Percentiles rank a stretch among this genome's conserved stretches.
phyloP scores from a whole-genome alignment of 345 rosid species.

The Conringia planisiliqua region DNA sequence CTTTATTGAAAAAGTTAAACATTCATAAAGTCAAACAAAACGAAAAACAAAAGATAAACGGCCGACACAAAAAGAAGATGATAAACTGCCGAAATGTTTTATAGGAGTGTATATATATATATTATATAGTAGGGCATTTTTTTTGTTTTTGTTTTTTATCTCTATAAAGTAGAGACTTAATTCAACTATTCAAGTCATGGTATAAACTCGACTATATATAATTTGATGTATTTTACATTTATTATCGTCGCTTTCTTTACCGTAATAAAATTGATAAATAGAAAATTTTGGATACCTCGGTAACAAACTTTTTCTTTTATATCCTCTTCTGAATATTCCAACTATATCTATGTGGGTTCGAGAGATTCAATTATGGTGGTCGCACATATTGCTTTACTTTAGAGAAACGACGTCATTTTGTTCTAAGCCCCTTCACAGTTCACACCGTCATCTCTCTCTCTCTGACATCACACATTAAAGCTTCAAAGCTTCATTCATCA shows the following conservation, averaged over 20 bases:
- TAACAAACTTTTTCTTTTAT: not conserved
- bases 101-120: too few relatives aligned
- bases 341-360: not conserved
- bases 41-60: not conserved
- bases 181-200: not conserved
- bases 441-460: not conserved
- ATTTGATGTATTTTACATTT: not conserved
- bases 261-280: not conserved
- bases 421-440: not conserved
- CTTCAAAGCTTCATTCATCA: not conserved
- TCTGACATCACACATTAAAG: not conserved
- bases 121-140: not conserved
- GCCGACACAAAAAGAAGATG: not conserved
- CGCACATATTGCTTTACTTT: not conserved
- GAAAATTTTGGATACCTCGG: not conserved
- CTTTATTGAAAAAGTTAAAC: not conserved
- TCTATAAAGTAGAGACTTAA: not conserved
- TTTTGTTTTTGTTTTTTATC: not conserved
- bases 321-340: not conserved
- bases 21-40: not conserved
- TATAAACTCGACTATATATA: not conserved
- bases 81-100: slow-evolving; percentile 1
- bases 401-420: not conserved
- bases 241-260: not conserved
- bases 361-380: not conserved